These are phyloP conservation scores for Podaxis pistillaris DNA, from an alignment of 768 basidiomycete genomes.

Conservation along the genomic window DNA sequence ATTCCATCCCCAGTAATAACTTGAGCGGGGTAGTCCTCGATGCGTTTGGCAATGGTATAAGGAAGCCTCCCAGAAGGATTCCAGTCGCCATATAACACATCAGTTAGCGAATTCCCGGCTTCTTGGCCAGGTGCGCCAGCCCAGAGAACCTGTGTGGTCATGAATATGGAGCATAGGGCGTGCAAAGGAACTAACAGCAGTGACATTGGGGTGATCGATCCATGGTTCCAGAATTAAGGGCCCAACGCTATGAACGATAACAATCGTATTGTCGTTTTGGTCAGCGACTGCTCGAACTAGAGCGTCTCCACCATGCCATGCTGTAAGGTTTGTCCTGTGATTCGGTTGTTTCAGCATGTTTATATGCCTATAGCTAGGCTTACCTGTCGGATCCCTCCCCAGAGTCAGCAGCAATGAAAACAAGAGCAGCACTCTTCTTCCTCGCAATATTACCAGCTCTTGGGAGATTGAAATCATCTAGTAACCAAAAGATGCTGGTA, in stretches of 20 bases:
- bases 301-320: conserved; percentile 71
- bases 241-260: conserved; percentile 63
- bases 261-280: conserved; percentile 70
- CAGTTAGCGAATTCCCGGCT: conserved; percentile 64
- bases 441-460: conserved; percentile 47
- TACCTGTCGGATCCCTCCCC: conserved; percentile 81
- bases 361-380: conserved; percentile 13
- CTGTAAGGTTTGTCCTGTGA: conserved; percentile 62
- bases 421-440: conserved; percentile 63
- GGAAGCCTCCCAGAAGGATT: conserved; percentile 71
- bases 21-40: conserved; percentile 57
- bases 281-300: conserved; percentile 68
- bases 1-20: conserved; percentile 35
- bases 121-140: conserved; percentile 67
- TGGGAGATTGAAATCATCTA: conserved; percentile 65
- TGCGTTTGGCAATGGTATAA: conserved; percentile 69
- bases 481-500: conserved; percentile 65
- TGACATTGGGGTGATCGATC: conserved; percentile 73
- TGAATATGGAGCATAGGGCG: conserved; percentile 14
- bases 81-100: conserved; percentile 67
- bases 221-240: conserved; percentile 62
- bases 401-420: conserved; percentile 81
- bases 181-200: conserved; percentile 46
- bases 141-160: conserved; percentile 48
- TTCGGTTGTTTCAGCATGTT: neutral